Conservation (phyloP, 352 stramenopile species). For the Globisporangium perplexum region DNA sequence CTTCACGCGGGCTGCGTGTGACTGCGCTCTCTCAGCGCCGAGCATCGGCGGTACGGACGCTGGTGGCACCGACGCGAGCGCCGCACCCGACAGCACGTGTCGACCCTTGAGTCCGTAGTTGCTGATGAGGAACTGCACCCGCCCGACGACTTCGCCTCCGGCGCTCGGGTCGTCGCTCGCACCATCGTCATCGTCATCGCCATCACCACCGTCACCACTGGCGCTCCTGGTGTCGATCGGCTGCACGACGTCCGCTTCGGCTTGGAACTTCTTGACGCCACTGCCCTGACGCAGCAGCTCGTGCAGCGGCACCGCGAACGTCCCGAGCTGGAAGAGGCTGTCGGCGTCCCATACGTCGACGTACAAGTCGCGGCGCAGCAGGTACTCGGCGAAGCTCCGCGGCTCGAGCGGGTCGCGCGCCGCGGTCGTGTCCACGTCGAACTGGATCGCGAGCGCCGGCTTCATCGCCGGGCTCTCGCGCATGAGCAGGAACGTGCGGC, state of each 20-base stretch:
- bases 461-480: slow-evolving; percentile 54
- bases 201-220: neutral
- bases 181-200: slow-evolving; percentile 3
- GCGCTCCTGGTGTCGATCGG: slow-evolving; percentile 15
- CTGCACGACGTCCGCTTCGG: slow-evolving; percentile 59
- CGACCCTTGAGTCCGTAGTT: slow-evolving; percentile 79
- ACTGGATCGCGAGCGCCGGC: slow-evolving; percentile 64
- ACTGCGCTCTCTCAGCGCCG: neutral
- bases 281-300: slow-evolving; percentile 87
- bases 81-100: slow-evolving; percentile 10
- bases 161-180: neutral
- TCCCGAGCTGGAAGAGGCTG: slow-evolving; percentile 86
- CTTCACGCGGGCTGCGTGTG: slow-evolving; percentile 24
- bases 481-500: slow-evolving; percentile 58
- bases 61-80: slow-evolving; percentile 6
- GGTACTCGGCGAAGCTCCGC: slow-evolving; percentile 79
- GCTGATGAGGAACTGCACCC: slow-evolving; percentile 84
- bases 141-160: slow-evolving; percentile 27
- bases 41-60: neutral
- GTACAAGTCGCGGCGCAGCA: slow-evolving; percentile 78
- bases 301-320: slow-evolving; percentile 78
- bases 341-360: slow-evolving; percentile 94
- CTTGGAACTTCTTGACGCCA: slow-evolving; percentile 87
- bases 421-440: slow-evolving; percentile 67
- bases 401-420: slow-evolving; percentile 61